These are phyloP conservation scores for Thelonectria discophora DNA, from an alignment of 2,329 filamentous ascomycete species.

Conservation along the genomic window DNA sequence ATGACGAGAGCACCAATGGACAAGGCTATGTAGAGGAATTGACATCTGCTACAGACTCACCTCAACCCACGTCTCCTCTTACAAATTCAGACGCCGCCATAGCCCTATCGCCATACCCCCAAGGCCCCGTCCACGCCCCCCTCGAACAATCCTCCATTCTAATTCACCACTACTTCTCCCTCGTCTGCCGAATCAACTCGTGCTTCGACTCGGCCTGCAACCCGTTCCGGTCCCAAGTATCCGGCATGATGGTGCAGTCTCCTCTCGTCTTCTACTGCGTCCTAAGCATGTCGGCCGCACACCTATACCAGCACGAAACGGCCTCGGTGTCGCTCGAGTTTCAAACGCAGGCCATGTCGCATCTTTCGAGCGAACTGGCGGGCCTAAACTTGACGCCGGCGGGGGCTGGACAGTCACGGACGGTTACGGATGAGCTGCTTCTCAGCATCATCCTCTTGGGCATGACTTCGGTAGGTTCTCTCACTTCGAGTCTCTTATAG, in stretches of 20 bases:
- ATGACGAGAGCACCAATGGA: too few species aligned
- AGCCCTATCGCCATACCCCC: too few species aligned
- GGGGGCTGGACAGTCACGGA: neutral
- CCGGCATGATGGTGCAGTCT: conserved; percentile 21
- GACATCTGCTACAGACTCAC: too few species aligned
- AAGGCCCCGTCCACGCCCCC: neutral
- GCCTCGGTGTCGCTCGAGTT: conserved; percentile 15
- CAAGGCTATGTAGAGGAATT: too few species aligned
- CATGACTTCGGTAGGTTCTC: conserved; percentile 29
- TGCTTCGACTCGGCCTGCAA: conserved; percentile 27
- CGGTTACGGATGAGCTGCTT: conserved; percentile 24
- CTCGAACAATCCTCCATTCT: conserved; percentile 13
- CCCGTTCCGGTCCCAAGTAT: conserved; percentile 28
- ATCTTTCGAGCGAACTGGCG: conserved; percentile 8
- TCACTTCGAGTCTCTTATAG: too few species aligned
- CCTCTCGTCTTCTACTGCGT: conserved; percentile 22
- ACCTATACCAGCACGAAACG: conserved; percentile 20
- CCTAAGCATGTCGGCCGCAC: conserved; percentile 31
- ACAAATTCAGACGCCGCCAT: neutral
- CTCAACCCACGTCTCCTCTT: neutral
- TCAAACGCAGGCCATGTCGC: conserved; percentile 29
- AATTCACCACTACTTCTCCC: conserved; percentile 27
- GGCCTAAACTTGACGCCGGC: neutral
- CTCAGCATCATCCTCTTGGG: conserved; percentile 27
- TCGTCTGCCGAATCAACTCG: conserved; percentile 22